A percentile compares a stretch with the other conserved stretches of the same genome.
Conservation (phyloP, 1,284 basidiomycete species). For the Bondarzewia mesenterica region DNA sequence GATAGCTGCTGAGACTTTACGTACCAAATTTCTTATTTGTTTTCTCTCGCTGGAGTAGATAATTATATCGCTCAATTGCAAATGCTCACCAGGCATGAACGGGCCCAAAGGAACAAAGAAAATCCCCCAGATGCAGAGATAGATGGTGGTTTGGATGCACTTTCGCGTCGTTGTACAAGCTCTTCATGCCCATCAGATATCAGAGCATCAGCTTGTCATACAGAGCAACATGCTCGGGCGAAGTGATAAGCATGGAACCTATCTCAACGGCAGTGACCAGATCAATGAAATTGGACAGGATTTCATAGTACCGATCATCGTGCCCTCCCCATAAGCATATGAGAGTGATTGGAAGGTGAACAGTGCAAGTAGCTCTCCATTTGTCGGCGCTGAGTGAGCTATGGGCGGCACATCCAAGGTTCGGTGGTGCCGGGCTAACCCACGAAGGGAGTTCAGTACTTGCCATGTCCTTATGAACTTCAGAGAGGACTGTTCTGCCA, state of each 20-base stretch:
- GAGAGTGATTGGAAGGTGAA: background rate
- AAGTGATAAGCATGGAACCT: background rate
- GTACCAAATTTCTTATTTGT: slow-evolving; percentile 4
- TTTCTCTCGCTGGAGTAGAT: background rate
- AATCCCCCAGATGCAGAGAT: background rate
- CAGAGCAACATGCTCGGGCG: background rate
- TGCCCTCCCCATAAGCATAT: background rate
- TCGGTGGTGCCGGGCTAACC: background rate
- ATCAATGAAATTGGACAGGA: slow-evolving; percentile 4
- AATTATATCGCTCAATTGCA: background rate
- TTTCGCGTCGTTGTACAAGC: background rate
- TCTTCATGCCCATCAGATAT: slow-evolving; percentile 1
- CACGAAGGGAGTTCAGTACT: background rate
- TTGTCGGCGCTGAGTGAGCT: background rate
- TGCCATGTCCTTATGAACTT: background rate
- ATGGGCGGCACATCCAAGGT: background rate
- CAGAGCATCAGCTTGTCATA: background rate
- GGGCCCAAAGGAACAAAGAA: slow-evolving; percentile 1
- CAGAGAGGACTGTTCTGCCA: no score
- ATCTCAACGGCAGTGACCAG: slow-evolving; percentile 6
- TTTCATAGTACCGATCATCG: background rate
- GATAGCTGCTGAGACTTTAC: background rate
- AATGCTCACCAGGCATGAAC: background rate
- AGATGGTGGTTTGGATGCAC: slow-evolving; percentile 3
- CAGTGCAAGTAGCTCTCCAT: background rate